Base-by-base conservation (phyloP, 106 monocot genomes). In the Narthecium ossifragum region DNA sequence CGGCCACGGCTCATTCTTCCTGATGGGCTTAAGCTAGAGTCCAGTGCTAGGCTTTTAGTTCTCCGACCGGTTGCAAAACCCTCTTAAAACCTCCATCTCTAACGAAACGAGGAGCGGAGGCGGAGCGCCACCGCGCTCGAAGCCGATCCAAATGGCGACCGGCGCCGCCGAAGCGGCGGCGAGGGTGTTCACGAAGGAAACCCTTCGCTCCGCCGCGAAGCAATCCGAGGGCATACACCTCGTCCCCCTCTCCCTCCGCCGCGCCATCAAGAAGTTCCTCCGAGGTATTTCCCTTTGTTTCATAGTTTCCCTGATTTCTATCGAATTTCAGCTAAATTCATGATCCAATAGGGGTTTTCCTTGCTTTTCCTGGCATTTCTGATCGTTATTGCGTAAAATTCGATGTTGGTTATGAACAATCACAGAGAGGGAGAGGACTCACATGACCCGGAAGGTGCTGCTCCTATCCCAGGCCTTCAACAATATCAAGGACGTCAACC, bases 211-310 rank as follows among this genome's bases (percentile, higher is more conserved):
- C 24, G 91, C 86, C 29, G 86, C 90, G 20, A 91, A 82, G 69
- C 98, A 99, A 40, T 99, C 98, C 3, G 61, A 82, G 60, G 86
- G 83, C 40, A 80, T 99, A 51, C 79, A 75, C 54, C 74, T 84
- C 63, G 74, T 85, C 53, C 98, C 87, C 25, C 87, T 88, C 59
- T 80, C 87, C 60, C 98, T 91, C 60, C 90, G 87, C 34, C 84
- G 87, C 41, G 80, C 98, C 53, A 91, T 99, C 69, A 91, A 88
- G 65, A 77, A 78, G 34, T 99, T 65, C 77, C 78, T 91, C 66
- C 84, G 91, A 74, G 93, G 93, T 93, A 4, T 12, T 2, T 26
- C n/a, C 26, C 34, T 18, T 8, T 31, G 23, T 39, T 27, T 28
- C 54, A 12, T n/a, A n/a, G n/a, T n/a, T n/a, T n/a, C n/a, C n/a